Base-by-base conservation (phyloP, 2,329 filamentous ascomycete species). In the Huntiella moniliformis region DNA sequence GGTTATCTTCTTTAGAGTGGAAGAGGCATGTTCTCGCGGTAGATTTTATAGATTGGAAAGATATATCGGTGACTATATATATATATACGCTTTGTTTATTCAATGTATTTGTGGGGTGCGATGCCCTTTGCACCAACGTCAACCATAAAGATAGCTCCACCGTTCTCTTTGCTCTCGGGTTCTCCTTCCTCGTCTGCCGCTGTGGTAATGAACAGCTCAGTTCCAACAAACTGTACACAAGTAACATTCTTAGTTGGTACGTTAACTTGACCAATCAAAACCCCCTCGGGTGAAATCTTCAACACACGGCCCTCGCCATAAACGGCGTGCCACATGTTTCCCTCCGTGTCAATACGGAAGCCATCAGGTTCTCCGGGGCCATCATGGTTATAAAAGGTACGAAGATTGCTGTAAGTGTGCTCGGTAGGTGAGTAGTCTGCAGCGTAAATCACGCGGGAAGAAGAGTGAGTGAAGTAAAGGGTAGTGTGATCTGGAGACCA, bases 241-340 rank as follows among this genome's bases (percentile, higher is more conserved):
- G 84, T 91, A 52, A 84, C 73, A 60, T 84, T 82, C 51, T 70
- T 70, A 10, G 86, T 92, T 4, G 86, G 85, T 52, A 92, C 64
- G 46, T 65, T 68, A 52, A 95, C 68, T 63, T 85, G 73, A 5
- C 82, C 85, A 4, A 87, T 67, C 28, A 93, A 62, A 55, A 77
- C 65, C 2, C 84, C 85, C 43, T 70, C 60, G 4, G 77, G 73
- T 41, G 71, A 74, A 56, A 94, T 79, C 58, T 81, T 75, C 52
- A 93, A 63, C 17, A 94, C 82, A 50, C 75, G 73, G 49, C 73
- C 67, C 51, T 80, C 82, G 45, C 85, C 85, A 57, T 84, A 91
- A n/a, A 91, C 68, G 5, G 84, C 82, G 51, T 82, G 78, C 87
- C 88, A 95, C 55, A 94, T 69, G 63, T 81, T 79, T n/a, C 85